A percentile compares a stretch with the other conserved stretches of the same genome.
These are phyloP conservation scores for Trametes cingulata DNA, from an alignment of 768 basidiomycete species.

Conservation along the genomic window DNA sequence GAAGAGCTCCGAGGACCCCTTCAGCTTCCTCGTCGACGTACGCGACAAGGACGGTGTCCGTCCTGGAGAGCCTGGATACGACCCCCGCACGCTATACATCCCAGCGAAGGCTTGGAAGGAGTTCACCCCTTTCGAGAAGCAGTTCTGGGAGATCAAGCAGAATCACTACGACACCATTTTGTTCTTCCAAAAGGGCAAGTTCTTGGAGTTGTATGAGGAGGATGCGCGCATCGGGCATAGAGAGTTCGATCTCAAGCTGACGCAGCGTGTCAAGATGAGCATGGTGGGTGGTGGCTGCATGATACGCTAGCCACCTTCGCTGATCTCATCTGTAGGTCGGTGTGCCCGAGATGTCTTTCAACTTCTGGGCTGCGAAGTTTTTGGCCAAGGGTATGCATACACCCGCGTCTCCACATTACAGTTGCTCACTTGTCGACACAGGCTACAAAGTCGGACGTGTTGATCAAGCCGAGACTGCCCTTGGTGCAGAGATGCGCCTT, in stretches of 20 bases:
- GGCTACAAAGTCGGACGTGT: conserved; percentile 96
- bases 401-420: not conserved
- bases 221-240: conserved; percentile 92
- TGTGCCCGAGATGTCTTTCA: conserved; percentile 92
- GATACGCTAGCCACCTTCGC: not conserved
- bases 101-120: conserved; percentile 73
- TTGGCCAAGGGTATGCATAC: conserved; percentile 67
- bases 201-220: conserved; percentile 93
- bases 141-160: conserved; percentile 83
- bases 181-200: conserved; percentile 99
- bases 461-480: conserved; percentile 94
- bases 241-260: conserved; percentile 93
- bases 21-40: conserved; percentile 67
- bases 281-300: conserved; percentile 62
- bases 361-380: conserved; percentile 91
- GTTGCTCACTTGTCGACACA: conserved; percentile 27
- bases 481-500: conserved; percentile 94
- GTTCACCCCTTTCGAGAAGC: conserved; percentile 94
- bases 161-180: conserved; percentile 96
- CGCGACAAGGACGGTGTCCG: conserved; percentile 80
- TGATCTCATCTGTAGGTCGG: conserved; percentile 61
- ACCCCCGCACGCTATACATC: conserved; percentile 84
- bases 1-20: conserved; percentile 76
- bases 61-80: conserved; percentile 84
- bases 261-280: conserved; percentile 94